phyloP scores from a whole-genome alignment of 192 early-diverging fungal species.

The Allomyces arbusculus region DNA sequence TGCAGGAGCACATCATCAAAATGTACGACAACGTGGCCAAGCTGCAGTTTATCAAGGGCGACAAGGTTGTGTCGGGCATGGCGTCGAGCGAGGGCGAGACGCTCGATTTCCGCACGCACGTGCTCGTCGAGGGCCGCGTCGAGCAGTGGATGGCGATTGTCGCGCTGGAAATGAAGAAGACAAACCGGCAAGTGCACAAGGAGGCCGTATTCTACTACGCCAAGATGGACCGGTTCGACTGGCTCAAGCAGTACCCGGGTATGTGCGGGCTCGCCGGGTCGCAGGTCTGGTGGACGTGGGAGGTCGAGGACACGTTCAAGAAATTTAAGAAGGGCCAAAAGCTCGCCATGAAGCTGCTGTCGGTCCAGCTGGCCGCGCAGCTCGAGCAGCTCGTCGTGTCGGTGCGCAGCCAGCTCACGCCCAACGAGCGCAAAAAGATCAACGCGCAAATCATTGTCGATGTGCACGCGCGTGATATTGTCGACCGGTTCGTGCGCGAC shows the following conservation, averaged over 20 bases:
- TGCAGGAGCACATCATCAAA: slow-evolving; percentile 98
- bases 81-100: slow-evolving; percentile 83
- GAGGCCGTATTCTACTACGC: slow-evolving; percentile 38
- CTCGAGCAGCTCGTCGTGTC: slow-evolving; percentile 82
- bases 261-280: slow-evolving; percentile 78
- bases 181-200: slow-evolving; percentile 53
- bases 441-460: slow-evolving; percentile 96
- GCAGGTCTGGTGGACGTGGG: slow-evolving; percentile 74
- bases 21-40: slow-evolving; percentile 94
- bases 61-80: slow-evolving; percentile 53
- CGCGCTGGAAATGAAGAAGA: slow-evolving; percentile 81
- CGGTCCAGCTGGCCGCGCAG: slow-evolving; percentile 52
- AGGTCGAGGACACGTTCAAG: slow-evolving; percentile 45
- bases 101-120: slow-evolving; percentile 51
- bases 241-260: slow-evolving; percentile 77
- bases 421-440: slow-evolving; percentile 57
- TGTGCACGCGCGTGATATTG: slow-evolving; percentile 90
- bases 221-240: slow-evolving; percentile 43
- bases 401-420: slow-evolving; percentile 57
- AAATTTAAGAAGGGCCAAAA: slow-evolving; percentile 12
- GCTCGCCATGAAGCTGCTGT: slow-evolving; percentile 31
- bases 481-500: slow-evolving; percentile 39
- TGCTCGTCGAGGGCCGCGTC: slow-evolving; percentile 69
- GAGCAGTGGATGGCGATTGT: slow-evolving; percentile 92
- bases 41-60: slow-evolving; percentile 66